phyloP scores from a whole-genome alignment of 805 yeast genomes.

The Metschnikowia matae region DNA sequence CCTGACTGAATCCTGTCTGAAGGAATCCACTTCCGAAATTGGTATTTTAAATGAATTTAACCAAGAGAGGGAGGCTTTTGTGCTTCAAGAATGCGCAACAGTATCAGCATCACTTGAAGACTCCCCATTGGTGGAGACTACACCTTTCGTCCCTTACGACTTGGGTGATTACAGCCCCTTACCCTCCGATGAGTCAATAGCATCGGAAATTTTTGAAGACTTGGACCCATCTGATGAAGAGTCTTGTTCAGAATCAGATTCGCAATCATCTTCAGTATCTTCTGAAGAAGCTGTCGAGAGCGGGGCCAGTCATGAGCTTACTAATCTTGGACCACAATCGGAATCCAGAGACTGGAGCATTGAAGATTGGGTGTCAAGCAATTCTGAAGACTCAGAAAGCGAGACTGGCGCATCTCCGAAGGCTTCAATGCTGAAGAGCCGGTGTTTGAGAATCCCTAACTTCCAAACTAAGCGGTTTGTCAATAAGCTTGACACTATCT shows the following conservation, averaged over 20 bases:
- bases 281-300: neutral
- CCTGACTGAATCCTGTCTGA: neutral
- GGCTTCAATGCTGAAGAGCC: too few species aligned
- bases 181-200: constrained; percentile 3
- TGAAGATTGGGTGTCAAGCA: neutral
- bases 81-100: neutral
- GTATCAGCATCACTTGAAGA: neutral
- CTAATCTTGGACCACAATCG: neutral
- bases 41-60: neutral
- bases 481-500: neutral
- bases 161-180: neutral
- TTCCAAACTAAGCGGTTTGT: neutral
- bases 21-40: neutral
- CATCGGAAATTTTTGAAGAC: neutral
- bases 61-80: neutral
- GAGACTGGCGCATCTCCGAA: neutral
- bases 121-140: neutral
- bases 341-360: neutral
- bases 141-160: neutral
- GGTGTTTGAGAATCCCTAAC: neutral
- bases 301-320: neutral
- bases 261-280: neutral
- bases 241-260: neutral
- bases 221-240: neutral
- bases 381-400: neutral